These are phyloP conservation scores for Mycosarcoma mackinlayi DNA, from an alignment of 1,284 basidiomycete genomes.

Conservation along the genomic window DNA sequence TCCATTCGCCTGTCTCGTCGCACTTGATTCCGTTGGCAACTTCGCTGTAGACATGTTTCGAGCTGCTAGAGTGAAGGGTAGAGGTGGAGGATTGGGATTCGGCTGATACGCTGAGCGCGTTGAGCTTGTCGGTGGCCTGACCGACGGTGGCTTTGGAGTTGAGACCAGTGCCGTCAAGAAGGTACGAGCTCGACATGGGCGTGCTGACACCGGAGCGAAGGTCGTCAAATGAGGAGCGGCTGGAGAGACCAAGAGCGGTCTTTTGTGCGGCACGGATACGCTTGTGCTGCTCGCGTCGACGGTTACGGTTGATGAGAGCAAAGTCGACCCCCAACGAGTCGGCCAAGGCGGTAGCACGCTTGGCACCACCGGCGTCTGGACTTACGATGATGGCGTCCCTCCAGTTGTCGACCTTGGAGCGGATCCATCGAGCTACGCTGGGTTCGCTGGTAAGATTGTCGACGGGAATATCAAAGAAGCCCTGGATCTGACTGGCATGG, in stretches of 20 bases:
- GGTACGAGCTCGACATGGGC: slow-evolving; percentile 54
- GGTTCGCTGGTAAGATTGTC: slow-evolving; percentile 76
- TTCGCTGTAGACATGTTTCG: slow-evolving; percentile 48
- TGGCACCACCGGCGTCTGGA: slow-evolving; percentile 97
- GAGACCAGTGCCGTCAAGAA: slow-evolving; percentile 48
- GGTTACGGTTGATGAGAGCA: slow-evolving; percentile 92
- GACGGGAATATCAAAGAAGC: slow-evolving; percentile 98
- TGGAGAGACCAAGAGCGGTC: slow-evolving; percentile 38
- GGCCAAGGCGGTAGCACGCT: slow-evolving; percentile 92
- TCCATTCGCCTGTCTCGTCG: slow-evolving; percentile 68
- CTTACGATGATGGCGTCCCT: slow-evolving; percentile 90
- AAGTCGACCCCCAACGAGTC: slow-evolving; percentile 97
- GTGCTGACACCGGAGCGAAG: slow-evolving; percentile 54
- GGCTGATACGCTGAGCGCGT: slow-evolving; percentile 32
- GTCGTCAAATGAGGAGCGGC: slow-evolving; percentile 47
- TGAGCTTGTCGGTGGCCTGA: slow-evolving; percentile 41
- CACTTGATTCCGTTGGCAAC: slow-evolving; percentile 68
- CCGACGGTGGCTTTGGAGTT: slow-evolving; percentile 24
- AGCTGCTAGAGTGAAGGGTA: slow-evolving; percentile 10
- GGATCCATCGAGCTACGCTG: slow-evolving; percentile 74
- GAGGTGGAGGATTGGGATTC: slow-evolving; percentile 19
- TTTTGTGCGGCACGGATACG: slow-evolving; percentile 53
- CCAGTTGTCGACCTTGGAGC: slow-evolving; percentile 87
- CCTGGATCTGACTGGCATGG: slow-evolving; percentile 97
- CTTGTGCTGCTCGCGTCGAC: slow-evolving; percentile 62